phyloP scores from a whole-genome alignment of 805 yeast genomes.

The Blastobotrys peoriensis region DNA sequence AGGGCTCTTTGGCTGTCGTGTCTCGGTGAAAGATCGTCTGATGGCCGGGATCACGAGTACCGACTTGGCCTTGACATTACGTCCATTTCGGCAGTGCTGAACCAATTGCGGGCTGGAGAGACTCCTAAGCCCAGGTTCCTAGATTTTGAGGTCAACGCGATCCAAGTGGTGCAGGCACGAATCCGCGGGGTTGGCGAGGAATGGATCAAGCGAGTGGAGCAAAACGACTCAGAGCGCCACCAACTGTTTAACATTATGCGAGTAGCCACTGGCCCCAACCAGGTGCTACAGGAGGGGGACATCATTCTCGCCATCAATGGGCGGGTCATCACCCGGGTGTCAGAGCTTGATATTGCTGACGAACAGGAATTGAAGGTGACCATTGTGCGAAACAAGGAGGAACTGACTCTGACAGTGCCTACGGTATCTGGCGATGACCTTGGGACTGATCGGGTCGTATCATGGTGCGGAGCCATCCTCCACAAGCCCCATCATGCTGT shows the following conservation, averaged over 20 bases:
- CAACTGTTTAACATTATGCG: slow-evolving; percentile 69
- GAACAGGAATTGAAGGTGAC: slow-evolving; percentile 46
- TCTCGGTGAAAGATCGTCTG: slow-evolving; percentile 62
- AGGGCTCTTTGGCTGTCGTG: slow-evolving; percentile 83
- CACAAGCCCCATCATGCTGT: slow-evolving; percentile 94
- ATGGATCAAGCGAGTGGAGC: slow-evolving; percentile 69
- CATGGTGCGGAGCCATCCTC: slow-evolving; percentile 78
- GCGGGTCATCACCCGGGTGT: slow-evolving; percentile 54
- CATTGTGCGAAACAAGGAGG: slow-evolving; percentile 65
- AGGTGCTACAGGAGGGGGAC: slow-evolving; percentile 52
- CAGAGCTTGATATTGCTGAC: slow-evolving; percentile 52
- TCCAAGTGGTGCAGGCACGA: slow-evolving; percentile 69
- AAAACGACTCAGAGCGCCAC: slow-evolving; percentile 54
- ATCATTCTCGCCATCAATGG: slow-evolving; percentile 67
- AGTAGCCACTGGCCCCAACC: slow-evolving; percentile 43
- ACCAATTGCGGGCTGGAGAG: slow-evolving; percentile 41
- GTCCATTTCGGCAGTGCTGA: slow-evolving; percentile 54
- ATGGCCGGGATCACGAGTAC: slow-evolving; percentile 54
- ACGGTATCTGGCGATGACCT: slow-evolving; percentile 54
- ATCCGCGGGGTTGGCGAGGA: slow-evolving; percentile 78
- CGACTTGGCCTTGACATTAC: slow-evolving; percentile 73
- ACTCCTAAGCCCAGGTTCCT: slow-evolving; percentile 57
- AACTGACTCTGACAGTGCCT: slow-evolving; percentile 54
- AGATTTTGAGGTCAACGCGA: slow-evolving; percentile 70
- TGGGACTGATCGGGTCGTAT: slow-evolving; percentile 59